Evolutionary conservation across 2,329 filamentous ascomycete species (phyloP).

Genomic region (Aspergillus sp.): DNA sequence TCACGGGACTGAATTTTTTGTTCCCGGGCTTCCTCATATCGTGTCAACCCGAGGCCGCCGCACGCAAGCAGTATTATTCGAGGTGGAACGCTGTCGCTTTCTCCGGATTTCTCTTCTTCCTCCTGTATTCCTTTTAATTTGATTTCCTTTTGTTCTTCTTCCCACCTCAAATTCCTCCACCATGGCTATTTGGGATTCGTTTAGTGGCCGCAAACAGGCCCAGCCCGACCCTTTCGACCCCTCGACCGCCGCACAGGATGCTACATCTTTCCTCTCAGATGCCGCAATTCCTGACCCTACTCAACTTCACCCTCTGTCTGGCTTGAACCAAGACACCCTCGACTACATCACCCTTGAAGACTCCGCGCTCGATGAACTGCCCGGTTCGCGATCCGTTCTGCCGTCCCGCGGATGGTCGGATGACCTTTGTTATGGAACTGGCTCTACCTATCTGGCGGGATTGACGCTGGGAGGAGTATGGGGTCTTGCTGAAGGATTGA

Average conservation of each 20-base stretch:
- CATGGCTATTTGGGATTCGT: slow-evolving; percentile 56
- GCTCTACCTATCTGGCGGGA: slow-evolving; percentile 85
- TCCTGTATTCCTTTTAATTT: slow-evolving; percentile 19
- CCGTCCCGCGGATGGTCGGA: slow-evolving; percentile 97
- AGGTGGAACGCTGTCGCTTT: not conserved
- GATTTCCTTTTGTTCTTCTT: slow-evolving; percentile 4
- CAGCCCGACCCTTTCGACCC: slow-evolving; percentile 62
- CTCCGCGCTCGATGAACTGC: slow-evolving; percentile 75
- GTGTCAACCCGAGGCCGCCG: not conserved
- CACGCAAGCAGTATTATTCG: not conserved
- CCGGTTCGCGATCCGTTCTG: slow-evolving; percentile 77
- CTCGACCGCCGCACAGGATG: slow-evolving; percentile 58
- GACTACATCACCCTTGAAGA: slow-evolving; percentile 96
- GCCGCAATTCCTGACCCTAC: slow-evolving; percentile 77
- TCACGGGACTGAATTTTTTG: slow-evolving; percentile 38
- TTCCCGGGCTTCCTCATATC: slow-evolving; percentile 9
- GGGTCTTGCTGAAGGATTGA: slow-evolving; percentile 85
- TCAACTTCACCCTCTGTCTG: slow-evolving; percentile 84
- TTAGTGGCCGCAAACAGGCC: slow-evolving; percentile 54
- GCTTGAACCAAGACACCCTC: slow-evolving; percentile 83
- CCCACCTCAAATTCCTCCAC: slow-evolving; percentile 10
- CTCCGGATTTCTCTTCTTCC: slow-evolving; percentile 10
- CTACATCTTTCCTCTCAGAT: slow-evolving; percentile 75
- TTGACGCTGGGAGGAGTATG: slow-evolving; percentile 80
- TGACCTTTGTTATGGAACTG: slow-evolving; percentile 95